Percentiles rank a stretch among this genome's conserved stretches.
These are phyloP conservation scores for Vicia faba DNA, from an alignment of 306 rosid genomes.

Conservation along the genomic window DNA sequence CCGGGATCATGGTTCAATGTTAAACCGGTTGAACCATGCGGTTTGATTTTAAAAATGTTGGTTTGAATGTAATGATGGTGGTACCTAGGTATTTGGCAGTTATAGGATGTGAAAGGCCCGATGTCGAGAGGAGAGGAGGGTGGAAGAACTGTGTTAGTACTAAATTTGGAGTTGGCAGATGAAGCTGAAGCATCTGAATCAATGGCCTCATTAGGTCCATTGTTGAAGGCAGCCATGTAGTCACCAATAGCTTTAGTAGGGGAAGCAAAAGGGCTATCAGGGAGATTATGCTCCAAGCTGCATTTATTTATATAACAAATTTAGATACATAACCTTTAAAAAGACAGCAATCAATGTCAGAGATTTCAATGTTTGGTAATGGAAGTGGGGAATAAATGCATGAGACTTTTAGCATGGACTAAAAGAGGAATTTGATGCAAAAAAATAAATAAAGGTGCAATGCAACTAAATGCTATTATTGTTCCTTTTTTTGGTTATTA, in stretches of 20 bases:
- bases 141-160: constrained; percentile 51
- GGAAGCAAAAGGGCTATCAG: constrained; percentile 96
- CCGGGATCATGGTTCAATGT: too few species aligned
- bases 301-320: constrained; percentile 39
- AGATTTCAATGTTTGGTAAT: constrained; percentile 8
- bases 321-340: constrained; percentile 19
- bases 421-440: constrained; percentile 41
- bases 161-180: constrained; percentile 53
- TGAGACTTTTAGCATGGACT: constrained; percentile 37
- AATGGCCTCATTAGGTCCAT: constrained; percentile 49
- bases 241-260: constrained; percentile 74
- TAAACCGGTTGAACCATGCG: too few species aligned
- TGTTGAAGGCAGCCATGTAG: constrained; percentile 52
- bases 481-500: constrained; percentile 32
- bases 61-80: neutral
- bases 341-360: constrained; percentile 23
- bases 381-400: constrained; percentile 41
- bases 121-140: constrained; percentile 65
- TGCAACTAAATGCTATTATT: constrained; percentile 32
- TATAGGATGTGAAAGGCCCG: constrained; percentile 78
- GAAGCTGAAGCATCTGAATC: constrained; percentile 51
- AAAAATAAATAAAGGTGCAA: constrained; percentile 30
- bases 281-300: constrained; percentile 98
- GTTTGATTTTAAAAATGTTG: neutral
- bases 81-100: constrained; percentile 94